These are phyloP conservation scores for Neofusicoccum ribis DNA, from an alignment of 2,329 filamentous ascomycete species.

Conservation along the genomic window DNA sequence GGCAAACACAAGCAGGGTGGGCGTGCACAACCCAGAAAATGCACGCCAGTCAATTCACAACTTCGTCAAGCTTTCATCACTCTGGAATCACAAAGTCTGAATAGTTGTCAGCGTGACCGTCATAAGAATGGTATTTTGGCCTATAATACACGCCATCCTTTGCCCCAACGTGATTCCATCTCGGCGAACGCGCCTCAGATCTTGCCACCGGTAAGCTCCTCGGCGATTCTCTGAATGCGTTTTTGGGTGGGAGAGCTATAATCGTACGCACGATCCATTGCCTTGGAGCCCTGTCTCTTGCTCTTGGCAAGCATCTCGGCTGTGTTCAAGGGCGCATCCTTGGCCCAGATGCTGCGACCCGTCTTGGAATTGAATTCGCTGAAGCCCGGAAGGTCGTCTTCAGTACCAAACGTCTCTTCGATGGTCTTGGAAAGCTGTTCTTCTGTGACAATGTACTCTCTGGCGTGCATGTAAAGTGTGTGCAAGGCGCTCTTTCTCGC, in stretches of 20 bases:
- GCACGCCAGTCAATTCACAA: no score
- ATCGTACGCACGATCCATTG: conserved; percentile 27
- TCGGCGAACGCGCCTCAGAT: neutral
- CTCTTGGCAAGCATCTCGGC: conserved; percentile 35
- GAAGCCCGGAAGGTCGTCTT: conserved; percentile 47
- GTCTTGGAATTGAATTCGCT: conserved; percentile 27
- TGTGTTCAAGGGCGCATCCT: conserved; percentile 34
- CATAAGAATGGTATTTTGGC: neutral
- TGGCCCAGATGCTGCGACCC: conserved; percentile 35
- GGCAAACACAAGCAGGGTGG: neutral
- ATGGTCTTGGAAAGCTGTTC: conserved; percentile 72
- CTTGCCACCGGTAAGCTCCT: conserved; percentile 66
- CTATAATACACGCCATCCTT: neutral
- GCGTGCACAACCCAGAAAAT: neutral
- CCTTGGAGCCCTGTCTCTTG: conserved; percentile 35
- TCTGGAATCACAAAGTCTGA: no score
- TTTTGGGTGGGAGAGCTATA: conserved; percentile 49
- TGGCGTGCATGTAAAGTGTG: conserved; percentile 85
- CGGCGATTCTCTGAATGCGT: conserved; percentile 64
- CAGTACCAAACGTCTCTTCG: conserved; percentile 72
- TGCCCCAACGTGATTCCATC: neutral
- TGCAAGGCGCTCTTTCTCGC: conserved; percentile 72
- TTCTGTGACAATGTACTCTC: conserved; percentile 82
- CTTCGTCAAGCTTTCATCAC: no score
- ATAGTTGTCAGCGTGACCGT: neutral